A percentile compares a stretch with the other conserved stretches of the same genome.
phyloP scores from a whole-genome alignment of 306 rosid species.

The Acacia acuminata region DNA sequence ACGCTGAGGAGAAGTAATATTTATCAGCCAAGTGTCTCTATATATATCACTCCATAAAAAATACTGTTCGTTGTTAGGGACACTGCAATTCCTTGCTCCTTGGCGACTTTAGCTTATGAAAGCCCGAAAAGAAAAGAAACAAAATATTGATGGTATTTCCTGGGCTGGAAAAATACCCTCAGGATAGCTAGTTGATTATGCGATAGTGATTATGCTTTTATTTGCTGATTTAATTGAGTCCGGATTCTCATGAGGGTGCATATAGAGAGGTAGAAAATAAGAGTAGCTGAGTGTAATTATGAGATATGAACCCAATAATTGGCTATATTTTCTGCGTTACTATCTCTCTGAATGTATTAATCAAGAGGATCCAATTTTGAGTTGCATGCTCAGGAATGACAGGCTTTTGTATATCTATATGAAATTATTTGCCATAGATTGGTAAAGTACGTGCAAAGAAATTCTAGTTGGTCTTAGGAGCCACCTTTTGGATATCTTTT shows the following conservation, averaged over 20 bases:
- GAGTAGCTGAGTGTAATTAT: not conserved
- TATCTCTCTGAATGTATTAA: not conserved
- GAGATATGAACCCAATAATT: not conserved
- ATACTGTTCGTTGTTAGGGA: not conserved
- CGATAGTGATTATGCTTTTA: not conserved
- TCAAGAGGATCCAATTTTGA: not conserved
- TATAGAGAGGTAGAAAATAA: not conserved
- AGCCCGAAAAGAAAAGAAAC: not conserved
- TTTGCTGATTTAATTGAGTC: not conserved
- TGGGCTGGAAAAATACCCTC: not conserved
- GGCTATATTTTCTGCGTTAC: not conserved
- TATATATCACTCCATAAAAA: not conserved
- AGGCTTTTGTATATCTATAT: not conserved
- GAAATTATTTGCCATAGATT: not conserved
- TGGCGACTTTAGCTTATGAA: not conserved
- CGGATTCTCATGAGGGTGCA: not conserved
- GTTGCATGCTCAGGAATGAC: not conserved
- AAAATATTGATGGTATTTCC: not conserved
- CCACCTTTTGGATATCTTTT: constrained; percentile 18
- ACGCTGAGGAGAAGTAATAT: not conserved
- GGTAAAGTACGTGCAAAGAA: constrained; percentile 12
- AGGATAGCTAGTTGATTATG: not conserved
- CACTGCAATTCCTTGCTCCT: constrained; percentile 12
- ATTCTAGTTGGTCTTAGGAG: constrained; percentile 12
- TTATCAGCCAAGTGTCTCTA: not conserved